Evolutionary conservation across 768 basidiomycete species (phyloP).

Genomic region (Terana coerulea): DNA sequence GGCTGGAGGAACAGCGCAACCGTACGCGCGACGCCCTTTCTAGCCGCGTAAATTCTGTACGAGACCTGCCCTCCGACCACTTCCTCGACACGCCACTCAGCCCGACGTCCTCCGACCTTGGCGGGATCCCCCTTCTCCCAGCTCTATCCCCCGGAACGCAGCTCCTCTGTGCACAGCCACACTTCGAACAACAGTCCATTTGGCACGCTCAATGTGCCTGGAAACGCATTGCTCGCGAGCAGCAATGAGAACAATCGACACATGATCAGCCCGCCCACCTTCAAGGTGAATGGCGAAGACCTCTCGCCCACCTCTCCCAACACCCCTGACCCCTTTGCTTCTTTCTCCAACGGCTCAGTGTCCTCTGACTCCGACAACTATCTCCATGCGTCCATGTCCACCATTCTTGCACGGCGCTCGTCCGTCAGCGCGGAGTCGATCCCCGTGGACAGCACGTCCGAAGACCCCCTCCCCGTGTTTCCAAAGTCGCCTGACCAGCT

Average conservation of each 20-base stretch:
- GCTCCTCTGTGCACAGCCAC: conserved; percentile 42
- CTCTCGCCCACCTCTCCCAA: conserved; percentile 60
- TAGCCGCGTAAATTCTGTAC: conserved; percentile 46
- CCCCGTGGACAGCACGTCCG: conserved; percentile 63
- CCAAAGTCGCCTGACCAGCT: conserved; percentile 83
- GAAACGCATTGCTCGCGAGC: conserved; percentile 67
- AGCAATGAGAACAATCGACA: conserved; percentile 25
- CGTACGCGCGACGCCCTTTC: conserved; percentile 64
- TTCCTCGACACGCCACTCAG: conserved; percentile 49
- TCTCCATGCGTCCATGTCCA: conserved; percentile 69
- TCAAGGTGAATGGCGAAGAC: conserved; percentile 57
- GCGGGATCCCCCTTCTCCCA: conserved; percentile 55
- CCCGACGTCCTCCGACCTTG: conserved; percentile 27
- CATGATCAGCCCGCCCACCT: conserved; percentile 42
- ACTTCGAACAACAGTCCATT: conserved; percentile 60
- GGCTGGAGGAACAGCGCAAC: conserved; percentile 80
- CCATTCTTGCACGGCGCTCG: conserved; percentile 84
- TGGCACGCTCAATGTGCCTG: conserved; percentile 75
- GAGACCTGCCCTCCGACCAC: conserved; percentile 54
- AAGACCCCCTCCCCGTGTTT: conserved; percentile 70
- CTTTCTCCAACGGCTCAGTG: conserved; percentile 28
- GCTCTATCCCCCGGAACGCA: conserved; percentile 41
- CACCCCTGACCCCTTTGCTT: conserved; percentile 35
- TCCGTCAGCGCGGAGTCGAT: conserved; percentile 97
- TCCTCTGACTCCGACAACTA: conserved; percentile 53